A percentile compares a stretch with the other conserved stretches of the same genome.
phyloP scores from a whole-genome alignment of 2,329 filamentous ascomycete species.

The Dactylellina parvicollis region DNA sequence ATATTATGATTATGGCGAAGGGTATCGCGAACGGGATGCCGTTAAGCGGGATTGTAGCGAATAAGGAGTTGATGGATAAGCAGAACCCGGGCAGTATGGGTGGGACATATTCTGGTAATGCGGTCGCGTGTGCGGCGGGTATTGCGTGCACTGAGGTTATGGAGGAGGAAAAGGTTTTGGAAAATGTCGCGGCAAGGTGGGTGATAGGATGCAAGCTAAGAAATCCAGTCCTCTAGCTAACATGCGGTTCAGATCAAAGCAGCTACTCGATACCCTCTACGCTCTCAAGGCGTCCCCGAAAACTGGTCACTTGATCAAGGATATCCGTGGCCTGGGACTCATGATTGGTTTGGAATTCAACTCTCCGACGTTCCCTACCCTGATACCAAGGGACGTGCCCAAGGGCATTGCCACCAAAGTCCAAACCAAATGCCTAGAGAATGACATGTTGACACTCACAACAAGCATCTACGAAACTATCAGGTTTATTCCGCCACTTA shows the following conservation, averaged over 20 bases:
- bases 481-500: conserved; percentile 62
- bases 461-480: conserved; percentile 62
- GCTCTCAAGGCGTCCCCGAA: conserved; percentile 55
- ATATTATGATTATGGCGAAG: conserved; percentile 62
- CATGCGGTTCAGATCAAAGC: conserved; percentile 41
- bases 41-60: conserved; percentile 57
- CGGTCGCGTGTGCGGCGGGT: conserved; percentile 61
- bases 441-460: conserved; percentile 61
- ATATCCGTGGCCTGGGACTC: conserved; percentile 61
- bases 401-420: conserved; percentile 61
- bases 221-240: too few species aligned
- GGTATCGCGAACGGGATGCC: conserved; percentile 59
- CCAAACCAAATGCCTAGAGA: conserved; percentile 62
- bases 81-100: conserved; percentile 61
- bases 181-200: conserved; percentile 60
- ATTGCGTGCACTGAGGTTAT: conserved; percentile 61
- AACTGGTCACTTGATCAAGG: conserved; percentile 60
- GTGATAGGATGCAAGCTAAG: conserved; percentile 53
- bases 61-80: conserved; percentile 61
- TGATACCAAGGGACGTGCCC: conserved; percentile 54
- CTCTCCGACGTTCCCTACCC: conserved; percentile 54
- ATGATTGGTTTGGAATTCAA: conserved; percentile 62
- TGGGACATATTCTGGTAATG: conserved; percentile 61
- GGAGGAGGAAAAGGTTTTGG: conserved; percentile 60
- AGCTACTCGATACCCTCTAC: conserved; percentile 56